Conservation (phyloP, 2,329 filamentous ascomycete species). For the Teratosphaeria zuluensis region DNA sequence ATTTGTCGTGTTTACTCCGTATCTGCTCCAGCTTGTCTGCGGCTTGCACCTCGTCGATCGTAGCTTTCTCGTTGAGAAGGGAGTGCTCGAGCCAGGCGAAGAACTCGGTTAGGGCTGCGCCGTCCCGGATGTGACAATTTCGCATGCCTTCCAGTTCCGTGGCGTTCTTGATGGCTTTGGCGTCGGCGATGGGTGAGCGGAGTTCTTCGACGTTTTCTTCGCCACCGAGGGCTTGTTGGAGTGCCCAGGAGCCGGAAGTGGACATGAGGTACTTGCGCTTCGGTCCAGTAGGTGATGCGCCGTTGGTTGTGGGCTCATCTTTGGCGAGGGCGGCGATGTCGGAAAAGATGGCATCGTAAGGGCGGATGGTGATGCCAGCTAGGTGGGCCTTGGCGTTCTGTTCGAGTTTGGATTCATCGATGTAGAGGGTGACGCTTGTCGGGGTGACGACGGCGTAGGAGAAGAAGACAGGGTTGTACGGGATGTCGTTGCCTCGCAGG, state of each 20-base stretch:
- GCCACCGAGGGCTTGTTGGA: constrained; percentile 77
- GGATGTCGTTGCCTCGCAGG: constrained; percentile 85
- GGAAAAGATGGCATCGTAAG: constrained; percentile 72
- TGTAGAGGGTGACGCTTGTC: constrained; percentile 65
- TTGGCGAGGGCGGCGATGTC: constrained; percentile 60
- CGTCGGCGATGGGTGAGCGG: constrained; percentile 76
- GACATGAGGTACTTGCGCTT: constrained; percentile 71
- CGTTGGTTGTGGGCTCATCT: constrained; percentile 18
- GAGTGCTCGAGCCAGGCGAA: constrained; percentile 96
- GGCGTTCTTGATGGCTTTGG: constrained; percentile 91
- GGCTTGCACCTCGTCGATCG: constrained; percentile 79
- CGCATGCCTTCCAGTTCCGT: constrained; percentile 87
- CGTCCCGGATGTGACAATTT: constrained; percentile 85
- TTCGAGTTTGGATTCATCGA: constrained; percentile 70
- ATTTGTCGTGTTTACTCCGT: constrained; percentile 60
- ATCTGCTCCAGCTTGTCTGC: constrained; percentile 81
- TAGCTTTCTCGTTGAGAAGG: constrained; percentile 60
- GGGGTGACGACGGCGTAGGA: constrained; percentile 85
- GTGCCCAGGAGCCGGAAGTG: constrained; percentile 84
- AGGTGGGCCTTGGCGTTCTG: constrained; percentile 62
- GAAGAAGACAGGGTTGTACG: constrained; percentile 97
- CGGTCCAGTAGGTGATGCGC: constrained; percentile 10
- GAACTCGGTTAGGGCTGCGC: constrained; percentile 80
- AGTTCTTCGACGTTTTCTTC: constrained; percentile 77
- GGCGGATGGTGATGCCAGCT: constrained; percentile 61